These are phyloP conservation scores for Cladosporium sp. DNA, from an alignment of 2,329 filamentous ascomycete species.

Conservation along the genomic window DNA sequence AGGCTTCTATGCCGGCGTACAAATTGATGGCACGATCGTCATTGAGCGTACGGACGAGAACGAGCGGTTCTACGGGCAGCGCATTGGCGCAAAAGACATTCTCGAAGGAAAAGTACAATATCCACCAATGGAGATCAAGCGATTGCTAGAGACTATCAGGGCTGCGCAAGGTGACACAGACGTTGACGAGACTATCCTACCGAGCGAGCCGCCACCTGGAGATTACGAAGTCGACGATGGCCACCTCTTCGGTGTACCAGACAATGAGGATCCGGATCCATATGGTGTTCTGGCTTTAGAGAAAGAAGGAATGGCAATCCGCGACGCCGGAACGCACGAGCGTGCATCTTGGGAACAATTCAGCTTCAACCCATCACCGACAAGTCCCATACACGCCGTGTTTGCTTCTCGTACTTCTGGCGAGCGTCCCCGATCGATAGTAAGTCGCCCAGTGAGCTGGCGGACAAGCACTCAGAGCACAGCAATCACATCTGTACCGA, in stretches of 20 bases:
- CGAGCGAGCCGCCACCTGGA: slow-evolving; percentile 68
- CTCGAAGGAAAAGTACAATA: slow-evolving; percentile 56
- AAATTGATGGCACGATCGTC: slow-evolving; percentile 81
- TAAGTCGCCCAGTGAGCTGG: slow-evolving; percentile 31
- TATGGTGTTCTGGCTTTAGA: slow-evolving; percentile 90
- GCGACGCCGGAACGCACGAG: slow-evolving; percentile 75
- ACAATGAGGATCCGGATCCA: slow-evolving; percentile 78
- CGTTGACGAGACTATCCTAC: slow-evolving; percentile 65
- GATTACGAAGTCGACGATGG: slow-evolving; percentile 60
- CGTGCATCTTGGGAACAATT: slow-evolving; percentile 76
- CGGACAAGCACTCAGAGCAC: slow-evolving; percentile 7
- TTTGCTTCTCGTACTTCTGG: slow-evolving; percentile 48
- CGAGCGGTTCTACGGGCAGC: slow-evolving; percentile 73
- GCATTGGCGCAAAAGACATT: slow-evolving; percentile 59
- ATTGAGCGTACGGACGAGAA: slow-evolving; percentile 87
- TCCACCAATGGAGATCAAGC: slow-evolving; percentile 52
- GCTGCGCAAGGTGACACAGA: slow-evolving; percentile 79
- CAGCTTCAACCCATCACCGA: slow-evolving; percentile 72
- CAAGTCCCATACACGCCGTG: slow-evolving; percentile 64
- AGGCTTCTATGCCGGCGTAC: slow-evolving; percentile 81
- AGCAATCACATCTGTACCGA: slow-evolving; percentile 21
- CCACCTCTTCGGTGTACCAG: slow-evolving; percentile 70
- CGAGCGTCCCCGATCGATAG: slow-evolving; percentile 47
- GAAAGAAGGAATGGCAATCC: slow-evolving; percentile 81
- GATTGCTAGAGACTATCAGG: slow-evolving; percentile 78